Evolutionary conservation across 495 filamentous ascomycete species (phyloP), one percentile per base, ranked within the genome.

Genomic region (Astrothelium subdiscretum): DNA sequence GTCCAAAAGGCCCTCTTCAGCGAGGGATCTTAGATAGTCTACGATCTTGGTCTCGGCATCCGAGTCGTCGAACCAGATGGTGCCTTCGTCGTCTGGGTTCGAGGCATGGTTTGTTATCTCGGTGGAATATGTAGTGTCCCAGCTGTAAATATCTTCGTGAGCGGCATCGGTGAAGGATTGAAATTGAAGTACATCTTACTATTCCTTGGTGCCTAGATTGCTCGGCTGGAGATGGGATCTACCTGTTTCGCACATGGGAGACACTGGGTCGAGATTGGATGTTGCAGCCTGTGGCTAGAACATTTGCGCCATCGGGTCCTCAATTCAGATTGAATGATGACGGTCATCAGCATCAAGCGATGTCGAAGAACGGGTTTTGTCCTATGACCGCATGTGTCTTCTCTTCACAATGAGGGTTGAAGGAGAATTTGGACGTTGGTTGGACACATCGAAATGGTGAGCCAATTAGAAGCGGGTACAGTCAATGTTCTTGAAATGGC

Each of bases 61-160:
- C 15, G 84, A 83, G 74, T 90, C 87, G 73, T 82, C 79, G 80
- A 90, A 90, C 87, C 87, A 90, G 64, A 88, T 81, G 18, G 85
- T 86, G 32, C 87, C 87, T 61, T 80, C 81, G 77, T 89, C 85
- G 35, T 74, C 57, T 6, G 82, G 80, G 76, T 88, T 78, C 58
- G 72, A 63, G 27, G 79, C 69, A 76, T 87, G 81, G 74, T 89
- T 90, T 57, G 65, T 61, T 38, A 87, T 69, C 67, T 90, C 87
- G 61, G 63, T 68, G 0, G 73, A 70, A 78, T 90, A 90, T 68
- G 86, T 76, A 31, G 67, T 67, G 69, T 90, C 87, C 87, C 87
- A 90, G 76, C 86, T 89, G 62, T 64, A 6, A 38, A 57, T 27
- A 40, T 32, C 15, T 27, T 35, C 11, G 40, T 40, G 59, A 32